Conservation (phyloP, 2,329 filamentous ascomycete species). For the Tolypocladium sp. region DNA sequence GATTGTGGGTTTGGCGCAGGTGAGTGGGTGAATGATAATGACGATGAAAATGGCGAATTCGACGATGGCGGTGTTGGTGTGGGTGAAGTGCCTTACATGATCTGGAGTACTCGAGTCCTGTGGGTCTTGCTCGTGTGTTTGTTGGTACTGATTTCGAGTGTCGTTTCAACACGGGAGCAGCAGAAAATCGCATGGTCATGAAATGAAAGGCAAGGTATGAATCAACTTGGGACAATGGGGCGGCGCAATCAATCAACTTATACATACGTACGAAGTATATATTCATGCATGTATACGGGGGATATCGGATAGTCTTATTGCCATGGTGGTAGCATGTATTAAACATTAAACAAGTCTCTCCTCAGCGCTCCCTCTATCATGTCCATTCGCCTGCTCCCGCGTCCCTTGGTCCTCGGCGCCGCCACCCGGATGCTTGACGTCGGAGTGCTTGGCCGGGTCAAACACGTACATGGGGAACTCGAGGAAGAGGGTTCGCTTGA, state of each 20-base stretch:
- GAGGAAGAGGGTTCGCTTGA: conserved; percentile 58
- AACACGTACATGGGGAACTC: conserved; percentile 68
- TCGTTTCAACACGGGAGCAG: background rate
- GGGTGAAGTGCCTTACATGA: background rate
- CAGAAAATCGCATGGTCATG: background rate
- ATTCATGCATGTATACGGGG: background rate
- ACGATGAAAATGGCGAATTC: background rate
- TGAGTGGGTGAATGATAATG: background rate
- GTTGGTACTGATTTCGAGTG: background rate
- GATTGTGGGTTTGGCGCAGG: background rate
- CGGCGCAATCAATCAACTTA: background rate
- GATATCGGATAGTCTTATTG: background rate
- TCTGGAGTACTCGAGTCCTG: background rate
- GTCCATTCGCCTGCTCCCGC: background rate
- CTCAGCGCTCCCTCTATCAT: background rate
- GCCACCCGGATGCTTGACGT: conserved; percentile 5
- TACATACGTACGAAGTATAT: background rate
- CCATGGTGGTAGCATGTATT: background rate
- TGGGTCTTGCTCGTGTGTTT: background rate
- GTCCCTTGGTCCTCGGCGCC: background rate
- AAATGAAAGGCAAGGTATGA: background rate
- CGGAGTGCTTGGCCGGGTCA: conserved; percentile 44
- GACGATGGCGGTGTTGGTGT: background rate
- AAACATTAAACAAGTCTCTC: background rate
- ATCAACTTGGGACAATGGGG: background rate